phyloP scores from a whole-genome alignment of 768 basidiomycete genomes.

The Boletus reticuloceps region DNA sequence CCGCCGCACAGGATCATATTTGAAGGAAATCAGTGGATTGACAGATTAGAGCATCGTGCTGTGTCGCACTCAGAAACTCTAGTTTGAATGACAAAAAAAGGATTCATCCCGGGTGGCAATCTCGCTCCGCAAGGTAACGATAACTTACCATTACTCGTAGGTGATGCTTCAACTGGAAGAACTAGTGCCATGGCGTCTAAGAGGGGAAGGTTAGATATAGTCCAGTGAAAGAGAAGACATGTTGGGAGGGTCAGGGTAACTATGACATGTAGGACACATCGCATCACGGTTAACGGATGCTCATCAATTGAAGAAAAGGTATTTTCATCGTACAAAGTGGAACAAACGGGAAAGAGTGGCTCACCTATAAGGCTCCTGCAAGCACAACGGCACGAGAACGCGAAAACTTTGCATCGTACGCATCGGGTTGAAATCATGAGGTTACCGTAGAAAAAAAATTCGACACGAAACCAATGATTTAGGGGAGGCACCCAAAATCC shows the following conservation, averaged over 20 bases:
- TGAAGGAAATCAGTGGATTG: conserved; percentile 56
- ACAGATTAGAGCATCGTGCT: conserved; percentile 73
- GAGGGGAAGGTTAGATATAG: conserved; percentile 6
- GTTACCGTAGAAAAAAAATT: too few relatives aligned
- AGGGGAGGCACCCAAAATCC: too few relatives aligned
- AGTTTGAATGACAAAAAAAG: conserved; percentile 69
- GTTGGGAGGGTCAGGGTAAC: conserved; percentile 79
- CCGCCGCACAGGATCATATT: neutral
- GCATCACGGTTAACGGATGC: conserved; percentile 47
- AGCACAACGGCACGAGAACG: neutral
- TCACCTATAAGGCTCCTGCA: conserved; percentile 2
- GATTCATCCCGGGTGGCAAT: conserved; percentile 45
- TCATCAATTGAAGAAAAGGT: conserved; percentile 40
- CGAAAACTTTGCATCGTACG: too few relatives aligned
- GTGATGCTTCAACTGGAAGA: neutral
- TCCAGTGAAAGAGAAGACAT: neutral
- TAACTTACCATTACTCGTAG: conserved; percentile 4
- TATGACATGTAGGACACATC: conserved; percentile 76
- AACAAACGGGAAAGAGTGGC: neutral
- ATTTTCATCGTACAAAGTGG: conserved; percentile 49
- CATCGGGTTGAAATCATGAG: too few relatives aligned
- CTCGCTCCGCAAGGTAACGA: conserved; percentile 1
- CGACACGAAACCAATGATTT: too few relatives aligned
- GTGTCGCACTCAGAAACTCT: conserved; percentile 81
- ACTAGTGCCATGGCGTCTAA: neutral